Base-by-base conservation (phyloP, 441 rosid species). In the Aleurites moluccanus region DNA sequence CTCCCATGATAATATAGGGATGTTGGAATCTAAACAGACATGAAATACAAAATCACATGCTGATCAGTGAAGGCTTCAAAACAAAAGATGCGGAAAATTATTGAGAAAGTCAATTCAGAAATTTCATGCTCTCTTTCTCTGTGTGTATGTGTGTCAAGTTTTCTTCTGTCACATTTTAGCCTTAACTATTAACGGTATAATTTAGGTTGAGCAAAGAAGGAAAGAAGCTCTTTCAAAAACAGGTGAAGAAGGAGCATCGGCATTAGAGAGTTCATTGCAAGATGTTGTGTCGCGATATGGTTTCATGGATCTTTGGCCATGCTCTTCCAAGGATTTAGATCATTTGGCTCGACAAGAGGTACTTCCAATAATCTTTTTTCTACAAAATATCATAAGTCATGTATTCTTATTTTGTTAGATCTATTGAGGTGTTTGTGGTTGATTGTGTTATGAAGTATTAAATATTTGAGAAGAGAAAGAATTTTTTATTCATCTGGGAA, bases 291-390 rank as follows among this genome's bases (percentile, higher is more conserved):
- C 97, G 63, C 91, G 98, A 35, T 91, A 95, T 80, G 86, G 94
- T 81, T 95, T 85, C 88, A 95, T 91, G 99, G 99, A 90, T 87
- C 93, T 95, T 49, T 91, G 91, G 96, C 99, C 99, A 9, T 90
- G 98, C 85, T 85, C 92, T 80, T 85, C 95, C 45, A 87, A 78
- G 78, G 99, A 95, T 77, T 86, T 95, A 83, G 97, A 95, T 83
- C 91, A 89, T 81, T 85, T 93, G 82, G 86, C 94, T 70, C 84
- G 91, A 44, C 99, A 95, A 83, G 99, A 93, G 98, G 99, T 95
- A 91, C 68, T 23, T 66, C 62, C 75, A 56, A 60, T 75, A 40
- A 44, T 33, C 28, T 25, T 53, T 66, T 20, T 44, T 30, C 61
- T 6, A 21, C 30, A 10, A 20, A 40, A 25, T 21, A 70, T 23